Percentiles rank a stretch among this genome's conserved stretches.
These are phyloP conservation scores for Gentiana straminea DNA, from an alignment of 257 asterid genomes.

Conservation along the genomic window DNA sequence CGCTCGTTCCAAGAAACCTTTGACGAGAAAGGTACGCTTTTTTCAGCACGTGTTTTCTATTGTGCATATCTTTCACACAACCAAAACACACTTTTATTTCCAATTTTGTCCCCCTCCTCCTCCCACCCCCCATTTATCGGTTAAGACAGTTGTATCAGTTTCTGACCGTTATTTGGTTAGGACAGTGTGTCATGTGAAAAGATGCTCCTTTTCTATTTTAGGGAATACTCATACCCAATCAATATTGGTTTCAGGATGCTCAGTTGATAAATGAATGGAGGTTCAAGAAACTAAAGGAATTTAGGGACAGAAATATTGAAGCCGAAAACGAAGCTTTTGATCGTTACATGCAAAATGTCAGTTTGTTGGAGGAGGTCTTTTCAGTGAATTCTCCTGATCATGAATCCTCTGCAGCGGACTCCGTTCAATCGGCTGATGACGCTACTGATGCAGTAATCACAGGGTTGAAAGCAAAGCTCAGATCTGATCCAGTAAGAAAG, in stretches of 20 bases:
- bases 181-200: conserved; percentile 1
- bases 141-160: too few species aligned
- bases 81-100: too few species aligned
- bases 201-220: conserved; percentile 1
- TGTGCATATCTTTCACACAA: too few species aligned
- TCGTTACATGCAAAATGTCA: conserved; percentile 62
- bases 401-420: conserved; percentile 19
- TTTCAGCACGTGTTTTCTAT: too few species aligned
- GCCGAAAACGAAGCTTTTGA: conserved; percentile 77
- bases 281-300: conserved; percentile 76
- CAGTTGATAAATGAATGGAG: conserved; percentile 85
- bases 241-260: conserved; percentile 53
- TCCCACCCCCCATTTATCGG: too few species aligned
- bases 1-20: conserved; percentile 62
- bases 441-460: conserved; percentile 20
- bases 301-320: conserved; percentile 50
- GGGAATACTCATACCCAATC: background rate
- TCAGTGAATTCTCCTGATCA: conserved; percentile 33
- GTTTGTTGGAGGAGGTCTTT: conserved; percentile 70
- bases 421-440: conserved; percentile 26
- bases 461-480: conserved; percentile 48
- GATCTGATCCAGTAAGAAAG: conserved; percentile 47
- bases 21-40: conserved; percentile 64
- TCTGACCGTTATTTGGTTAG: background rate
- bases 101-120: too few species aligned